Base-by-base conservation (phyloP, 305 asterid species). In the Rubia balearica region DNA sequence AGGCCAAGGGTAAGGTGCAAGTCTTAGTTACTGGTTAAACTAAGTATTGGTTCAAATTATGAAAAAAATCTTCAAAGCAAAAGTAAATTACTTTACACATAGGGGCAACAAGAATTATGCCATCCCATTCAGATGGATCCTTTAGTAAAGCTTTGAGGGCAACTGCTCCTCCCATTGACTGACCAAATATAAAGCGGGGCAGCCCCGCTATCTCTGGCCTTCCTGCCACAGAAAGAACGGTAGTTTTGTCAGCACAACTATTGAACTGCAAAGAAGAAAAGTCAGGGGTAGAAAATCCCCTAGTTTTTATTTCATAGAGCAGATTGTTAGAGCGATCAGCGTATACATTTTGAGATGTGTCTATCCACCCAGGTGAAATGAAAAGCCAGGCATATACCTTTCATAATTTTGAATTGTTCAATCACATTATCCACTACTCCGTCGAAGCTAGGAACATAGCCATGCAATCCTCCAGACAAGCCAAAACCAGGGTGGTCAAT, bases 401-500 rank as follows among this genome's bases (percentile, higher is more conserved):
- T 90, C 75, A 92, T 90, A 75, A 80, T 81, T 13, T 75, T 65
- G 81, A 79, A 92, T 74, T 83, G 93, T 81, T 92, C 97, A 9
- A 78, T 82, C 60, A 83, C 96, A 84, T 92, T 90, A 74, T 92
- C 96, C 45, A 89, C 98, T 76, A 90, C 33, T 41, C 81, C 87
- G 48, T 90, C 95, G 55, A 92, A 90, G 57, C 85, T 81, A 8
- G 95, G 92, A 71, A 92, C 78, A 71, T 92, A 92, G 41, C 98
- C 98, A 69, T 92, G 98, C 75, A 92, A 80, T 70, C 97, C 98
- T 73, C 90, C 96, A 0, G 98, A 90, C 33, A 92, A 96, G 56
- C 98, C 98, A 73, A 92, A 92, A 33, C 98, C 98, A 0, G 98
- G 98, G 80, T 92, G 97, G 78, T 92, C 98, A 17, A 90, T 86